Base-by-base conservation (phyloP, 2,329 filamentous ascomycete species). In the Mycosphaerelloides madeirae region DNA sequence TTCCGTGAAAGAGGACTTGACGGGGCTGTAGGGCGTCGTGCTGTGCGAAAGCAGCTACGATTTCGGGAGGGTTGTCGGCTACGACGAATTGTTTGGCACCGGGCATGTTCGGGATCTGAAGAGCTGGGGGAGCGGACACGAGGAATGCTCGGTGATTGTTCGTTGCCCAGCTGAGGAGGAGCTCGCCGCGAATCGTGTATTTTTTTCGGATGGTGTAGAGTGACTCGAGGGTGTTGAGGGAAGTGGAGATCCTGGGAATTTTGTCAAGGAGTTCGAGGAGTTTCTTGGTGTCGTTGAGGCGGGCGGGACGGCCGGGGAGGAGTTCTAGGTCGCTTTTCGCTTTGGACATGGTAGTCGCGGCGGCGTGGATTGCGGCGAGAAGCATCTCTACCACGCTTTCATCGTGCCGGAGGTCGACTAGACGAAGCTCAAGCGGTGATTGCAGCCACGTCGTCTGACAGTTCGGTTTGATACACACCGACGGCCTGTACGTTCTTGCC, bases 1-100 rank as follows among this genome's bases (percentile, higher is more conserved):
- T 42, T 2, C 44, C 44, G 38, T 42, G 44, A 28, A 46, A 46
- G 14, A 46, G 19, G 25, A 46, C 39, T 25, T 42, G 38, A 6
- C 44, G 32, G 15, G 31, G 43, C 19, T 25, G 38, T 8, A 38
- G 18, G 6, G 18, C 19, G n/a, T 41, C 38, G 19, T 46, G 44
- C 33, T 42, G 20, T 6, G 32, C 32, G 34, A 42, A 46, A 18
- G 39, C 38, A 2, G 44, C 29, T 3, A 28, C 19, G 16, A 42
- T 42, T 5, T 38, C 29, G 2, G 44, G 38, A 13, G 38, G 28
- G 13, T 31, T 46, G 16, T 46, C 44, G 16, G 22, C 44, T 4
- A 46, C 16, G 33, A 46, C 39, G 28, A 42, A 42, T 34, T 46
- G 44, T 12, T 31, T 33, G 11, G 38, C 38, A 19, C 37, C 37